A percentile compares a stretch with the other conserved stretches of the same genome.
These are phyloP conservation scores for Solanum appendiculatum DNA, from an alignment of 257 asterid species.

Conservation along the genomic window DNA sequence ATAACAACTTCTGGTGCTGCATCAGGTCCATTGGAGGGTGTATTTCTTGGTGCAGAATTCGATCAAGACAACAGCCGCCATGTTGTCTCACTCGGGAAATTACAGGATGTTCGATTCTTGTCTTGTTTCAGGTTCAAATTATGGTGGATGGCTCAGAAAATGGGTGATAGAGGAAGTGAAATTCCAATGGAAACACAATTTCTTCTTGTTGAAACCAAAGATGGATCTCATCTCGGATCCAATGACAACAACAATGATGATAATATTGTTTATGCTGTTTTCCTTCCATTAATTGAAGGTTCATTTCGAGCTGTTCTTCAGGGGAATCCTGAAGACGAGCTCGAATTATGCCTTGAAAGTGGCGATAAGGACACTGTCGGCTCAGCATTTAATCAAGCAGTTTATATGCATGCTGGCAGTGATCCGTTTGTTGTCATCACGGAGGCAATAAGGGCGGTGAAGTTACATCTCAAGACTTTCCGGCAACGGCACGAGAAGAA, in stretches of 20 bases:
- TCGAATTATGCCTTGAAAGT: conserved; percentile 63
- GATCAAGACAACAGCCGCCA: conserved; percentile 20
- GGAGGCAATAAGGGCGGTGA: conserved; percentile 54
- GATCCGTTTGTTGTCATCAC: conserved; percentile 54
- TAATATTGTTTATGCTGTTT: conserved; percentile 40
- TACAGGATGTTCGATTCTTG: conserved; percentile 51
- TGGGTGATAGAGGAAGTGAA: conserved; percentile 72
- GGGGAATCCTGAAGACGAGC: conserved; percentile 54
- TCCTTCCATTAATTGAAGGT: conserved; percentile 70
- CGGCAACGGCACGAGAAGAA: conserved; percentile 57
- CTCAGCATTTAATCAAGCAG: conserved; percentile 48
- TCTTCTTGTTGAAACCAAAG: conserved; percentile 49
- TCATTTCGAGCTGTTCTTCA: conserved; percentile 66
- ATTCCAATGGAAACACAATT: conserved; percentile 79
- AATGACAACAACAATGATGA: conserved; percentile 26
- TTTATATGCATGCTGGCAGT: conserved; percentile 51
- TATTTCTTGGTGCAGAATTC: conserved; percentile 28
- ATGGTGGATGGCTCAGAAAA: conserved; percentile 96
- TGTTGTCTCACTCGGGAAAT: conserved; percentile 23
- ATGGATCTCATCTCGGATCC: conserved; percentile 41
- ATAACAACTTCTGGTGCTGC: conserved; percentile 17
- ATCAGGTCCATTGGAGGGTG: conserved; percentile 29
- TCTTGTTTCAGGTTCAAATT: conserved; percentile 77
- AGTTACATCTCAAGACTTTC: conserved; percentile 52
- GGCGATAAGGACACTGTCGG: conserved; percentile 37